Conservation (phyloP, 2,329 filamentous ascomycete genomes). For the Penicillium digitatum region DNA sequence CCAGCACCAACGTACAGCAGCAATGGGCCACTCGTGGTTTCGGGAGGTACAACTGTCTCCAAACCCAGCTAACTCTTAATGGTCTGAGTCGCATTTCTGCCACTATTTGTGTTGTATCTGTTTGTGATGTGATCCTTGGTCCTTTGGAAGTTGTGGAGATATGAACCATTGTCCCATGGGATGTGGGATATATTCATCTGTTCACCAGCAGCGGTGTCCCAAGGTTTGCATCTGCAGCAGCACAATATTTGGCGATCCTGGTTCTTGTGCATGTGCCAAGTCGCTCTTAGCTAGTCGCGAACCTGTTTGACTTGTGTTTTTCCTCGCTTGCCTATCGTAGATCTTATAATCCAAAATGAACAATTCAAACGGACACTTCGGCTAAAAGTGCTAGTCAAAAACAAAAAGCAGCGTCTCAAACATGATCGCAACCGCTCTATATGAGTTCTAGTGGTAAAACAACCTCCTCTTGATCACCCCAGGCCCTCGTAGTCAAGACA, state of each 20-base stretch:
- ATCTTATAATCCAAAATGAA: background rate
- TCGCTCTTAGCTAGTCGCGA: constrained; percentile 10
- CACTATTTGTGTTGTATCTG: background rate
- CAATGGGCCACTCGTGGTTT: constrained; percentile 40
- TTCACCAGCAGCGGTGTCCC: background rate
- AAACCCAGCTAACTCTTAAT: constrained; percentile 25
- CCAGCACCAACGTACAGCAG: constrained; percentile 21
- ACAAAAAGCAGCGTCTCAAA: background rate
- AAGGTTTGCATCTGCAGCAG: constrained; percentile 9
- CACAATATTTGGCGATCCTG: constrained; percentile 9
- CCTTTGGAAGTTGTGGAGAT: background rate
- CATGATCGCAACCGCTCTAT: background rate
- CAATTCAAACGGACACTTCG: background rate
- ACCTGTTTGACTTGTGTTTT: constrained; percentile 1
- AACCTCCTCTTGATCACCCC: background rate
- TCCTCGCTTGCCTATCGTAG: background rate
- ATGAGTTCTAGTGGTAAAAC: background rate
- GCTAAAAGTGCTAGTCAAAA: background rate
- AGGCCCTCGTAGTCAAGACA: background rate
- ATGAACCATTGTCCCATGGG: background rate
- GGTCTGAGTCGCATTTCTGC: background rate
- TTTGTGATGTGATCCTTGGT: background rate
- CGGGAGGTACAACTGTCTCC: constrained; percentile 30
- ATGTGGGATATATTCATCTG: background rate
- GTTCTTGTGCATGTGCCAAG: background rate